Evolutionary conservation across 768 basidiomycete genomes (phyloP), one percentile per base, ranked within the genome.

Genomic region (Suillus plorans): DNA sequence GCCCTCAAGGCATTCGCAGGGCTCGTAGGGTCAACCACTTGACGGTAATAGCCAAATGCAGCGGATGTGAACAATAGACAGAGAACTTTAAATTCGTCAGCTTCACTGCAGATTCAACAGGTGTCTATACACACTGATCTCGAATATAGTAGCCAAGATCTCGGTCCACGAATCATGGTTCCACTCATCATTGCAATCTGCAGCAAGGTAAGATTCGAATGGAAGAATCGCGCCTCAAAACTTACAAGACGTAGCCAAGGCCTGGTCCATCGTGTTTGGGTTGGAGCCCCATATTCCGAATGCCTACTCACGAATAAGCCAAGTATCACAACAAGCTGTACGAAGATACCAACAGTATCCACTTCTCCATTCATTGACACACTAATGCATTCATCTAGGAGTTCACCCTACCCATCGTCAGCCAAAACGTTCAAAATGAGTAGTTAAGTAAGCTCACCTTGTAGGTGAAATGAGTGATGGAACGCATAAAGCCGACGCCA

Each of bases 1-100:
- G 73, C 59, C 49, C 86, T 86, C 14, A 76, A 70, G 49, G 80
- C 69, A 72, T 89, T 88, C 61, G 77, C 82, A 45, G 81, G 74
- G 67, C 85, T 85, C 4, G 83, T 74, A 1, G 93, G 92, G 73
- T 93, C 89, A 41, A 88, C 82, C 2, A 87, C 71, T 76, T 95
- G 93, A 28, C 89, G 88, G 71, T 90, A 87, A 79, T 88, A 95
- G 16, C 83, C 80, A 72, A 89, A 90, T 3, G 88, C 85, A 68
- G 91, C 69, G 57, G 82, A 67, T n/a, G 85, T 82, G 80, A 93
- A 92, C 65, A 94, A 72, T 44, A 80, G 68, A 52, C 83, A 80
- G 56, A 90, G 69, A 57, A 86, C 88, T 91, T 69, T 2, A 25
- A 64, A 16, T 22, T 37, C 7, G 28, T 64, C 1, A 64, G 4